Conservation (phyloP, 768 basidiomycete genomes). For the Termitomyces sp. region DNA sequence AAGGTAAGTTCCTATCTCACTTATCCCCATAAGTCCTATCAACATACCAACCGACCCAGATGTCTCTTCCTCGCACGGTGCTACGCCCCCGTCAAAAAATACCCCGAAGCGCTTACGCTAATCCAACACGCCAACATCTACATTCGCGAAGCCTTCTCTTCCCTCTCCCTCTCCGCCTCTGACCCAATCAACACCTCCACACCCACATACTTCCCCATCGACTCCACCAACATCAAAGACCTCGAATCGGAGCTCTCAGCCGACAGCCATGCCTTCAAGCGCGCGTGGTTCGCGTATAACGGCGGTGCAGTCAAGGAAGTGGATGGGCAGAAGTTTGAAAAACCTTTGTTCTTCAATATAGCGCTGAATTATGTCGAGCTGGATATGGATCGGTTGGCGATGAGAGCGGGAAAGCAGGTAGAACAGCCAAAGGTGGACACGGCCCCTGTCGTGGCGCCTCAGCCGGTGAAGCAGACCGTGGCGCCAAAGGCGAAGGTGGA, state of each 20-base stretch:
- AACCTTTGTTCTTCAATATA: constrained; percentile 91
- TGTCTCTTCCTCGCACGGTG: constrained; percentile 74
- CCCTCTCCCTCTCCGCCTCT: constrained; percentile 38
- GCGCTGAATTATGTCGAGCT: constrained; percentile 89
- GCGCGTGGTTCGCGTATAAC: constrained; percentile 75
- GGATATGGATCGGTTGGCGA: constrained; percentile 73
- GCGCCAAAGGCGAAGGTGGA: constrained; percentile 50
- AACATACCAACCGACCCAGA: constrained; percentile 26
- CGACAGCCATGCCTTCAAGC: constrained; percentile 51
- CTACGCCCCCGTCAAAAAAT: constrained; percentile 64
- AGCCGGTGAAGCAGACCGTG: constrained; percentile 37
- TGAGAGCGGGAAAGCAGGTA: constrained; percentile 59
- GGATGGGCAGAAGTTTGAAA: constrained; percentile 49
- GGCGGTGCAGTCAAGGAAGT: constrained; percentile 51
- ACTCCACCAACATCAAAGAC: constrained; percentile 30
- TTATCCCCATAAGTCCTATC: not conserved
- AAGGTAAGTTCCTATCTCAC: constrained; percentile 38
- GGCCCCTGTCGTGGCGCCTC: constrained; percentile 15
- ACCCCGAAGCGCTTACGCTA: constrained; percentile 67
- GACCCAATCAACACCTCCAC: constrained; percentile 39
- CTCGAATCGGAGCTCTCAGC: constrained; percentile 48
- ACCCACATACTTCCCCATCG: constrained; percentile 53
- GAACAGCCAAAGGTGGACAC: constrained; percentile 11
- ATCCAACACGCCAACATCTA: constrained; percentile 68
- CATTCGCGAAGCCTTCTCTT: constrained; percentile 63